Conservation (phyloP, 2,329 filamentous ascomycete species). For the Fusarium zealandicum region DNA sequence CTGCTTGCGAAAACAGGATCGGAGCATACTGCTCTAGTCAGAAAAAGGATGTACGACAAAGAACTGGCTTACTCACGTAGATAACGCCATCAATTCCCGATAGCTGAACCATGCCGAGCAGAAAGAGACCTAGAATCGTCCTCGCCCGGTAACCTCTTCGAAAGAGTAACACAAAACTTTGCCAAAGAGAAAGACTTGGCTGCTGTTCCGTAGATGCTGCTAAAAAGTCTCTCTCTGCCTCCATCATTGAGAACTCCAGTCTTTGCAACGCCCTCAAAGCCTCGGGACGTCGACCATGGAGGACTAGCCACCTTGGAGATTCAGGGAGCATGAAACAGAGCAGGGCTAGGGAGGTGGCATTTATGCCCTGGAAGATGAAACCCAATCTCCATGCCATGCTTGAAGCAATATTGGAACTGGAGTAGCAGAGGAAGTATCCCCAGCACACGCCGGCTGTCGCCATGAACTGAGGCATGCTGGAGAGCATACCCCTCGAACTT, state of each 20-base stretch:
- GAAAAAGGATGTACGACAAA: neutral
- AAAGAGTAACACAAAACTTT: slow-evolving; percentile 46
- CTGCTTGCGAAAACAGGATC: slow-evolving; percentile 65
- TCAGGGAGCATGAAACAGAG: neutral
- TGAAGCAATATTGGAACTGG: neutral
- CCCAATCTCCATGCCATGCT: neutral
- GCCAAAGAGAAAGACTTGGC: slow-evolving; percentile 43
- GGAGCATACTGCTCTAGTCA: slow-evolving; percentile 60
- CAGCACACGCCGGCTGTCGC: slow-evolving; percentile 57
- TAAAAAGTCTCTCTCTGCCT: slow-evolving; percentile 58
- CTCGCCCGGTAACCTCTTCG: slow-evolving; percentile 53
- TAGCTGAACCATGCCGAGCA: slow-evolving; percentile 66
- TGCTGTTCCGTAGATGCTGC: slow-evolving; percentile 37
- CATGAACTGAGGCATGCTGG: slow-evolving; percentile 61
- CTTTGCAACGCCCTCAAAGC: slow-evolving; percentile 52
- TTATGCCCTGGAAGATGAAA: neutral
- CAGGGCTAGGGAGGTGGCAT: neutral
- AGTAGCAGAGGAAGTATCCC: slow-evolving; percentile 36
- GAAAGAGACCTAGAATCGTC: slow-evolving; percentile 61
- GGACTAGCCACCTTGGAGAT: neutral
- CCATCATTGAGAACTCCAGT: slow-evolving; percentile 53
- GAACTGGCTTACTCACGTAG: slow-evolving; percentile 53
- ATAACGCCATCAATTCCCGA: slow-evolving; percentile 69
- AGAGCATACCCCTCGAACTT: slow-evolving; percentile 56
- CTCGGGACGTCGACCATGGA: slow-evolving; percentile 40